Evolutionary conservation across 176 grass and related monocot species (phyloP).

Genomic region (Carex kokanica): DNA sequence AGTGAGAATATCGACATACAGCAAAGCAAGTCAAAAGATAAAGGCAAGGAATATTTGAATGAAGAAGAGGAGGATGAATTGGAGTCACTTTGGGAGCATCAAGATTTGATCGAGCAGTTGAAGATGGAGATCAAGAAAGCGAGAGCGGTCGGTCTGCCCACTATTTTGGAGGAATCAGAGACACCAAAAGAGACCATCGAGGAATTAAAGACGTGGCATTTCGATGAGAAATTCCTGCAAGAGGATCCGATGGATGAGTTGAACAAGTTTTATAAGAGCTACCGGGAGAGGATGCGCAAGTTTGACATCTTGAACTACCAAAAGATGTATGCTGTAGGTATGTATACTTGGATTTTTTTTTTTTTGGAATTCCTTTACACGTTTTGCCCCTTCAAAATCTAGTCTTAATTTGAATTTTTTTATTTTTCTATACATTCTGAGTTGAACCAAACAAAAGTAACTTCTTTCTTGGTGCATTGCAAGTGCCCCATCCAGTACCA

Average conservation of each 20-base stretch:
- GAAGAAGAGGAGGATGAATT: slow-evolving; percentile 78
- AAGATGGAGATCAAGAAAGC: slow-evolving; percentile 92
- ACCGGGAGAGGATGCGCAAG: slow-evolving; percentile 96
- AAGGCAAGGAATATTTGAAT: slow-evolving; percentile 51
- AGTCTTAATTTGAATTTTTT: not conserved
- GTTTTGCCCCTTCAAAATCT: not conserved
- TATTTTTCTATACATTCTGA: not conserved
- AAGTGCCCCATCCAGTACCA: not conserved
- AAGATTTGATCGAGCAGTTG: slow-evolving; percentile 90
- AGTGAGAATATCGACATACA: not conserved
- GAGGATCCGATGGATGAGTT: slow-evolving; percentile 89
- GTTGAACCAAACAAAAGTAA: not conserved
- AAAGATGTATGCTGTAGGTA: slow-evolving; percentile 97
- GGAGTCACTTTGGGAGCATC: slow-evolving; percentile 91
- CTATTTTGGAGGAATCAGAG: slow-evolving; percentile 86
- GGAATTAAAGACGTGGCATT: slow-evolving; percentile 86
- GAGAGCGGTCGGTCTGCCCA: slow-evolving; percentile 53
- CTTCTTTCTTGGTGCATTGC: not conserved
- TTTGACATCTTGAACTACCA: slow-evolving; percentile 87
- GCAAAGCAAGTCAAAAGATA: slow-evolving; percentile 29
- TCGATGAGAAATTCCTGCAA: slow-evolving; percentile 65
- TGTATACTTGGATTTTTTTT: slow-evolving; percentile 14
- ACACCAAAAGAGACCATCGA: slow-evolving; percentile 58
- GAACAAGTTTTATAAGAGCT: slow-evolving; percentile 92
- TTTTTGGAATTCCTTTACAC: not conserved